These are phyloP conservation scores for Sporothrix pallida DNA, from an alignment of 2,329 filamentous ascomycete genomes.

Conservation along the genomic window DNA sequence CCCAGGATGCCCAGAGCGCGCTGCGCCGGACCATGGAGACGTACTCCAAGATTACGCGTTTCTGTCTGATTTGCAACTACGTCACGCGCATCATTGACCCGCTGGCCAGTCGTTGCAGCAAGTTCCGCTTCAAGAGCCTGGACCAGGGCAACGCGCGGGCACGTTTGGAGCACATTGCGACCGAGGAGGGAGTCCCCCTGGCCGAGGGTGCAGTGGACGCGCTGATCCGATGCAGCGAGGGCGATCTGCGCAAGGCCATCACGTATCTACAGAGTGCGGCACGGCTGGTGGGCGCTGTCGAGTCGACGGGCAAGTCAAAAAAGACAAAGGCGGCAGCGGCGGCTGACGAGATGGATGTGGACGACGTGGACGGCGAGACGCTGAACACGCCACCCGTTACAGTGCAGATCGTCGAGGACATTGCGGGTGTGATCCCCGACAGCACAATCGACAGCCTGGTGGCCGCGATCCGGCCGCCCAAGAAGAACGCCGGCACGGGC, in stretches of 20 bases:
- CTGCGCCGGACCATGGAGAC: conserved; percentile 97
- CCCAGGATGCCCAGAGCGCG: conserved; percentile 94
- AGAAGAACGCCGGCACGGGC: conserved; percentile 49
- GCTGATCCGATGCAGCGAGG: conserved; percentile 85
- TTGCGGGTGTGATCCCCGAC: conserved; percentile 90
- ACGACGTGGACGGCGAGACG: conserved; percentile 59
- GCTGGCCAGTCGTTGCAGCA: conserved; percentile 88
- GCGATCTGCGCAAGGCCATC: conserved; percentile 94
- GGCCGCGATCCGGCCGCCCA: conserved; percentile 73
- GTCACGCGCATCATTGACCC: conserved; percentile 98
- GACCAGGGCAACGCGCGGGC: conserved; percentile 83
- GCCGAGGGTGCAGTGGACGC: conserved; percentile 82
- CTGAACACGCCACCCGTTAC: conserved; percentile 63
- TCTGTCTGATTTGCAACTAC: conserved; percentile 98
- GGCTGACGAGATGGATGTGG: conserved; percentile 38
- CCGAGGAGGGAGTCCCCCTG: conserved; percentile 74
- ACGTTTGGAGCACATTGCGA: conserved; percentile 82
- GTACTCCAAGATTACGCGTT: conserved; percentile 93
- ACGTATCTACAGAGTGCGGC: conserved; percentile 97
- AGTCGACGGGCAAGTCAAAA: conserved; percentile 43
- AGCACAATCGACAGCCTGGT: conserved; percentile 72
- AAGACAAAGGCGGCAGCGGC: background rate
- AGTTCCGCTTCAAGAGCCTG: conserved; percentile 96
- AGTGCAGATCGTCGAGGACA: conserved; percentile 84
- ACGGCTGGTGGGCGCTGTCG: conserved; percentile 74